These are phyloP conservation scores for Auriscalpium microsporum DNA, from an alignment of 768 basidiomycete genomes.

Conservation along the genomic window DNA sequence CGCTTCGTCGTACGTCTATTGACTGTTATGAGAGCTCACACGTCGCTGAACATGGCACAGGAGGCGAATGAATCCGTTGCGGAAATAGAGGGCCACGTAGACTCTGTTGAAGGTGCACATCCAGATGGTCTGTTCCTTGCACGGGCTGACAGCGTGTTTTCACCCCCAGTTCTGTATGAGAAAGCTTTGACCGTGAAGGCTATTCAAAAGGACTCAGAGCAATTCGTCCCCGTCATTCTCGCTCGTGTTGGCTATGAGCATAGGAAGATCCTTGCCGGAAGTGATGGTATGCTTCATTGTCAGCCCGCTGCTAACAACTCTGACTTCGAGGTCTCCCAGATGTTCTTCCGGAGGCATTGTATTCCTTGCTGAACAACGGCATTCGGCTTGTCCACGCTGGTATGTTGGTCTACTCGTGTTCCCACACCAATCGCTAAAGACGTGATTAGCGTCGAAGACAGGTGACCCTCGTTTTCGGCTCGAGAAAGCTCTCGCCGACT, in stretches of 20 bases:
- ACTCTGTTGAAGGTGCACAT: no score
- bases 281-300: no score
- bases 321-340: not conserved
- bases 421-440: no score
- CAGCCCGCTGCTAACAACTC: no score
- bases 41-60: no score
- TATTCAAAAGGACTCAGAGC: constrained; percentile 12
- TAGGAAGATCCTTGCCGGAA: not conserved
- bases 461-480: constrained; percentile 75
- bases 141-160: not conserved
- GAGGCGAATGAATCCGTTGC: no score
- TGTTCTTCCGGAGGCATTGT: not conserved
- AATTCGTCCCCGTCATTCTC: constrained; percentile 9
- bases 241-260: constrained; percentile 13
- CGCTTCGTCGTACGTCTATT: constrained; percentile 47
- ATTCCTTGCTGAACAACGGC: constrained; percentile 42
- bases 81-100: no score
- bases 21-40: no score
- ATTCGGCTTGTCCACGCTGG: constrained; percentile 54
- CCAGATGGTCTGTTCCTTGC: not conserved
- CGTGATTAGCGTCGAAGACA: constrained; percentile 39
- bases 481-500: constrained; percentile 72
- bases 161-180: constrained; percentile 8
- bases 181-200: constrained; percentile 9
- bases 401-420: constrained; percentile 18